Evolutionary conservation across 371 early-diverging fungal genomes (phyloP).

Genomic region (Apophysomyces elegans): DNA sequence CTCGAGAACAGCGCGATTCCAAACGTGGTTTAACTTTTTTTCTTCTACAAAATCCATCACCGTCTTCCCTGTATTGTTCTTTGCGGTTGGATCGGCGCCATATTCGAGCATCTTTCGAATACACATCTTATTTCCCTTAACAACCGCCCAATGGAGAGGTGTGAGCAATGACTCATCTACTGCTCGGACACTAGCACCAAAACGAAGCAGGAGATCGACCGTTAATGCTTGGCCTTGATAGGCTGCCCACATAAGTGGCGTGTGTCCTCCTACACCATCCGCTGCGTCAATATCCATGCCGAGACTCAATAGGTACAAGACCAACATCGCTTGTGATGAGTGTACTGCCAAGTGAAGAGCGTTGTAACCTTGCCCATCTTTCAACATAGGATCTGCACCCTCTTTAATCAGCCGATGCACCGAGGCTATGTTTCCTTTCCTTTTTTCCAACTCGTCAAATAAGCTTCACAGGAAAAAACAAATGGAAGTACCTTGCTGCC

Average conservation of each 20-base stretch:
- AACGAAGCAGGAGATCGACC: slow-evolving; percentile 68
- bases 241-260: slow-evolving; percentile 94
- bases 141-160: slow-evolving; percentile 83
- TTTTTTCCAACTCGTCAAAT: slow-evolving; percentile 18
- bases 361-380: slow-evolving; percentile 90
- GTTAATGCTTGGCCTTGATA: slow-evolving; percentile 82
- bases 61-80: slow-evolving; percentile 47
- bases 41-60: slow-evolving; percentile 57
- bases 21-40: slow-evolving; percentile 39
- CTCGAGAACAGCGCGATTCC: slow-evolving; percentile 53
- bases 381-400: slow-evolving; percentile 76
- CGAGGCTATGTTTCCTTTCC: slow-evolving; percentile 75
- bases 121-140: slow-evolving; percentile 47
- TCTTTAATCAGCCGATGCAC: slow-evolving; percentile 74
- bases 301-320: slow-evolving; percentile 68
- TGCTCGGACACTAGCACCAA: slow-evolving; percentile 71
- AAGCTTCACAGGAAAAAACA: slow-evolving; percentile 14
- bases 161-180: slow-evolving; percentile 79
- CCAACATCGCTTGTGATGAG: slow-evolving; percentile 76
- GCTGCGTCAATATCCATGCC: slow-evolving; percentile 75
- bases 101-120: slow-evolving; percentile 56
- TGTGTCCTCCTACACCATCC: slow-evolving; percentile 79
- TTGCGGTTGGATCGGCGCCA: slow-evolving; percentile 55
- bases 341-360: slow-evolving; percentile 93
- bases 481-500: slow-evolving; percentile 65